Percentiles rank a stretch among this genome's conserved stretches.
Evolutionary conservation across 23 red algal genomes (phyloP).

Genomic region (Agarophyton chilense): DNA sequence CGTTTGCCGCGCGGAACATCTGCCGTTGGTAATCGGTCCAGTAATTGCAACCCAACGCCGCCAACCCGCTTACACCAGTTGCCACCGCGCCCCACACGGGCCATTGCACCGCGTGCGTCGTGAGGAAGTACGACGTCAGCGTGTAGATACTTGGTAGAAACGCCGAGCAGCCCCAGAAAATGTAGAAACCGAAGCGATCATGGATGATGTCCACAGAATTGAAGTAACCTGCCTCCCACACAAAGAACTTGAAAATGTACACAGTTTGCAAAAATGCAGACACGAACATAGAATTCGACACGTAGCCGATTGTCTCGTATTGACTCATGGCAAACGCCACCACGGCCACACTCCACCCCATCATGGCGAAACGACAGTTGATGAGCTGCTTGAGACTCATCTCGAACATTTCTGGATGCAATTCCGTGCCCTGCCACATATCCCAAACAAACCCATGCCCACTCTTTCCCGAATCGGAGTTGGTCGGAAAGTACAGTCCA

Average conservation of each 20-base stretch:
- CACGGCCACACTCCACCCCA: slow-evolving; percentile 71
- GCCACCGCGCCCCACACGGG: neutral
- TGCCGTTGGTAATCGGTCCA: slow-evolving; percentile 69
- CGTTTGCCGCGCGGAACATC: slow-evolving; percentile 61
- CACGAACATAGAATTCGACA: slow-evolving; percentile 78
- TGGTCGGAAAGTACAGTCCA: slow-evolving; percentile 60
- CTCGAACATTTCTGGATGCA: slow-evolving; percentile 70
- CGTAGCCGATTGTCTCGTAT: slow-evolving; percentile 55
- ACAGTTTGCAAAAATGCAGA: slow-evolving; percentile 70
- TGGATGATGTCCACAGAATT: slow-evolving; percentile 87
- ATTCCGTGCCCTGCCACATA: slow-evolving; percentile 75
- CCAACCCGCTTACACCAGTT: slow-evolving; percentile 26
- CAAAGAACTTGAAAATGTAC: slow-evolving; percentile 88
- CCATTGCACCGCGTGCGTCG: slow-evolving; percentile 40
- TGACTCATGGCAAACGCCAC: slow-evolving; percentile 62
- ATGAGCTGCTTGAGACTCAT: slow-evolving; percentile 74
- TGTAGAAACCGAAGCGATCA: slow-evolving; percentile 81
- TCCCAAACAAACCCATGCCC: slow-evolving; percentile 67
- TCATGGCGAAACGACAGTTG: slow-evolving; percentile 85
- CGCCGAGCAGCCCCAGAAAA: slow-evolving; percentile 81
- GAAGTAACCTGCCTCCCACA: slow-evolving; percentile 83
- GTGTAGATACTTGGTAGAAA: slow-evolving; percentile 82
- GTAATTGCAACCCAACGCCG: slow-evolving; percentile 64
- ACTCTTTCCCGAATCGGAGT: slow-evolving; percentile 58
- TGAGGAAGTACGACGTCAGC: slow-evolving; percentile 63